These are phyloP conservation scores for Amyloporia xantha DNA, from an alignment of 768 basidiomycete species.

Conservation along the genomic window DNA sequence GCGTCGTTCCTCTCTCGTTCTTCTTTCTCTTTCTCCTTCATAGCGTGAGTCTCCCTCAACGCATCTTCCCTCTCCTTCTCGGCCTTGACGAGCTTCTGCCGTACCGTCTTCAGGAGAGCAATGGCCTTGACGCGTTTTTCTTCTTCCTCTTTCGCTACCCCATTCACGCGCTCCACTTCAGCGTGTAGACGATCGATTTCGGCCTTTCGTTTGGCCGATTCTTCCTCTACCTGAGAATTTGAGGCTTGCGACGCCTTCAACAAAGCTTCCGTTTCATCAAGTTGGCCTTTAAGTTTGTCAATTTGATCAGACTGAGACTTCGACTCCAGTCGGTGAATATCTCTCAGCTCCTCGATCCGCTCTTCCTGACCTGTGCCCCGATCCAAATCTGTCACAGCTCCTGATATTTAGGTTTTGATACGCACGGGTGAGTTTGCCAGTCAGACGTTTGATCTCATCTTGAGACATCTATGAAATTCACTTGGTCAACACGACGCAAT, in stretches of 20 bases:
- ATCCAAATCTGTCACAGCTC: background rate
- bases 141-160: conserved; percentile 83
- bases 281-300: conserved; percentile 59
- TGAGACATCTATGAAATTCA: conserved; percentile 54
- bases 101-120: conserved; percentile 86
- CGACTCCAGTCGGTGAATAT: conserved; percentile 75
- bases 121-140: conserved; percentile 96
- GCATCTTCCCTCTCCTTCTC: conserved; percentile 90
- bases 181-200: conserved; percentile 54
- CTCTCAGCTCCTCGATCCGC: conserved; percentile 76
- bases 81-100: conserved; percentile 93
- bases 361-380: conserved; percentile 73
- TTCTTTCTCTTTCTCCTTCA: conserved; percentile 48
- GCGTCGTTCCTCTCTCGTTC: conserved; percentile 49
- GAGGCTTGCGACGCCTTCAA: conserved; percentile 51
- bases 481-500: too few species aligned
- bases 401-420: background rate
- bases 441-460: conserved; percentile 75
- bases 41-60: conserved; percentile 43
- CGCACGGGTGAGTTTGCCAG: conserved; percentile 67
- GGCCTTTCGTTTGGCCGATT: conserved; percentile 40
- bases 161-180: conserved; percentile 58
- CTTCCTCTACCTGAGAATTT: conserved; percentile 41
- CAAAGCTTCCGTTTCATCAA: conserved; percentile 65
- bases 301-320: conserved; percentile 74